Evolutionary conservation across 352 stramenopile genomes (phyloP).

Genomic region (Globisporangium recalcitrans): DNA sequence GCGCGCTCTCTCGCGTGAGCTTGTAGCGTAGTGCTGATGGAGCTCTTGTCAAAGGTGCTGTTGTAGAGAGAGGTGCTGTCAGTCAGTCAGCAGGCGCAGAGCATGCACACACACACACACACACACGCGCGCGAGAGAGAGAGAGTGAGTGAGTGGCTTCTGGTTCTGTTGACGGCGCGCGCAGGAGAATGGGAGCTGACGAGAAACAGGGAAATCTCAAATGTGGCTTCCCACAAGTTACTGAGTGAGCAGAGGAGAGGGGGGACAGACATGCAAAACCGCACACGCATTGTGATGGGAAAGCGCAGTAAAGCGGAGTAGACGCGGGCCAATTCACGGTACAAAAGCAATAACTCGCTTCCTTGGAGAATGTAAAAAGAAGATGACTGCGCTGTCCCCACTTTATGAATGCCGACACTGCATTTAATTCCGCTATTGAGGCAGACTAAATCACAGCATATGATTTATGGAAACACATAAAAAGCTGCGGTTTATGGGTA

Average conservation of each 20-base stretch:
- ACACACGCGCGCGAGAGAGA: background rate
- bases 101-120: background rate
- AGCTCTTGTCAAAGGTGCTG: background rate
- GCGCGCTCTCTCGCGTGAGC: background rate
- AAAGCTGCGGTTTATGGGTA: background rate
- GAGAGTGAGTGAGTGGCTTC: background rate
- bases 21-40: background rate
- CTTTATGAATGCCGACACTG: background rate
- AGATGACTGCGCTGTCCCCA: background rate
- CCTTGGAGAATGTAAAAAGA: background rate
- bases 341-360: no score
- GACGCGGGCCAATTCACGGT: background rate
- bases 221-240: conserved; percentile 9
- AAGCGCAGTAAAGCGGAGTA: background rate
- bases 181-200: conserved; percentile 10
- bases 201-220: background rate
- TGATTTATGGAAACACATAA: background rate
- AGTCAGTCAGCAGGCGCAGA: background rate
- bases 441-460: background rate
- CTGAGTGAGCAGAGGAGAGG: background rate
- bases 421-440: background rate
- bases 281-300: background rate
- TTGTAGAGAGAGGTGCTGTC: background rate
- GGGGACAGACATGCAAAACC: conserved; percentile 4
- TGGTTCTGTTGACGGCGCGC: conserved; percentile 1